Conservation (phyloP, 2,329 filamentous ascomycete species). For the Lasiodiplodia citricola region DNA sequence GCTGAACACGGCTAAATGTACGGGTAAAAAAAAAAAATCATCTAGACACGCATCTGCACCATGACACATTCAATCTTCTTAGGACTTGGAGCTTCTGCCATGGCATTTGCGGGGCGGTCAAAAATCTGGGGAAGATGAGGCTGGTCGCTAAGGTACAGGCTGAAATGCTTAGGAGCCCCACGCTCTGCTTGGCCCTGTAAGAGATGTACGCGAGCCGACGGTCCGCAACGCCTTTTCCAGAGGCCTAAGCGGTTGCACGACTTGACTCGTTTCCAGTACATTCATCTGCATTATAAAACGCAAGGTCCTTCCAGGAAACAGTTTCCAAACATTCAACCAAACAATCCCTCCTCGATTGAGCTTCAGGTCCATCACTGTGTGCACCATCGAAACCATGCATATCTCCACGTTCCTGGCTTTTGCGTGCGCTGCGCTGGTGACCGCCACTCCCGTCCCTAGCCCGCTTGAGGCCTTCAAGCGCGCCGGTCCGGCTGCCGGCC, state of each 20-base stretch:
- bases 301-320: neutral
- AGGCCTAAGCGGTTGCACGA: neutral
- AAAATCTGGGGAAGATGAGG: conserved; percentile 14
- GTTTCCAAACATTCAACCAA: conserved; percentile 6
- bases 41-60: neutral
- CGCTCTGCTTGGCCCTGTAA: conserved; percentile 5
- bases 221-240: conserved; percentile 3
- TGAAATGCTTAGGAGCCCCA: conserved; percentile 11
- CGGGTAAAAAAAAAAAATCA: neutral
- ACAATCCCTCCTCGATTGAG: neutral
- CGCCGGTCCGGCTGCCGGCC: conserved; percentile 36
- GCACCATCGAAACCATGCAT: conserved; percentile 4
- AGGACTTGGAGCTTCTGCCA: neutral
- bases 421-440: neutral
- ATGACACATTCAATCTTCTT: neutral
- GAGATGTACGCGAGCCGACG: conserved; percentile 16
- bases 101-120: neutral
- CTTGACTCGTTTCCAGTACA: neutral
- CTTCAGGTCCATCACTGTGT: neutral
- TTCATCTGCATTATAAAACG: neutral
- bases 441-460: conserved; percentile 21
- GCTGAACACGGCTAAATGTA: neutral
- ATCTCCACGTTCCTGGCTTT: conserved; percentile 1
- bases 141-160: conserved; percentile 11
- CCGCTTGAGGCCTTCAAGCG: conserved; percentile 34